Conservation (phyloP, 2,329 filamentous ascomycete genomes). For the Calonectria pseudoreteaudii region DNA sequence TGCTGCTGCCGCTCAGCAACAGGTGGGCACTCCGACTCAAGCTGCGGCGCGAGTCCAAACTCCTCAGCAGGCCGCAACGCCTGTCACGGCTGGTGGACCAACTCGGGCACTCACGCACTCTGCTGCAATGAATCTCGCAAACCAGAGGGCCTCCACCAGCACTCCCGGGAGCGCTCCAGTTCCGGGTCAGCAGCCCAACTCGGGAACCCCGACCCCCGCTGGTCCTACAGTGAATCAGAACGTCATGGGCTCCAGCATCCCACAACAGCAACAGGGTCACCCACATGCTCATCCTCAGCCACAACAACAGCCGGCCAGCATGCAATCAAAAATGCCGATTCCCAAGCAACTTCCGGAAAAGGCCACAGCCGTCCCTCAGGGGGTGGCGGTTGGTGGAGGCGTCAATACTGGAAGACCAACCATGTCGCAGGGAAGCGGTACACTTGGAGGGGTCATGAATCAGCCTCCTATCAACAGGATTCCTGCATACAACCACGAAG, state of each 20-base stretch:
- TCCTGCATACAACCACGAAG: slow-evolving; percentile 87
- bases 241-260: slow-evolving; percentile 47
- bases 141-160: slow-evolving; percentile 51
- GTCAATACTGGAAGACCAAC: slow-evolving; percentile 80
- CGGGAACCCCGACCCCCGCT: slow-evolving; percentile 45
- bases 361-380: slow-evolving; percentile 76
- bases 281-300: slow-evolving; percentile 63
- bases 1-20: slow-evolving; percentile 53
- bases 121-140: slow-evolving; percentile 62
- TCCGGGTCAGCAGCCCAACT: slow-evolving; percentile 46
- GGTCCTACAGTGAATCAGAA: slow-evolving; percentile 46
- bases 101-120: slow-evolving; percentile 61
- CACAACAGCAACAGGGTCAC: slow-evolving; percentile 51
- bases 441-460: slow-evolving; percentile 83
- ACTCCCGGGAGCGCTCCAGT: slow-evolving; percentile 49
- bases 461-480: slow-evolving; percentile 87
- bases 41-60: slow-evolving; percentile 61
- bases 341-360: slow-evolving; percentile 80
- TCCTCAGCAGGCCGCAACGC: slow-evolving; percentile 61
- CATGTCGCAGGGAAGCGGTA: slow-evolving; percentile 80
- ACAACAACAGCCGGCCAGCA: slow-evolving; percentile 51
- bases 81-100: slow-evolving; percentile 51
- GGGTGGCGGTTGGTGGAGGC: slow-evolving; percentile 77
- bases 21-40: slow-evolving; percentile 60
- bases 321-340: slow-evolving; percentile 79